Evolutionary conservation across 2,329 filamentous ascomycete genomes (phyloP).

Genomic region (Stachybotrys chartarum): DNA sequence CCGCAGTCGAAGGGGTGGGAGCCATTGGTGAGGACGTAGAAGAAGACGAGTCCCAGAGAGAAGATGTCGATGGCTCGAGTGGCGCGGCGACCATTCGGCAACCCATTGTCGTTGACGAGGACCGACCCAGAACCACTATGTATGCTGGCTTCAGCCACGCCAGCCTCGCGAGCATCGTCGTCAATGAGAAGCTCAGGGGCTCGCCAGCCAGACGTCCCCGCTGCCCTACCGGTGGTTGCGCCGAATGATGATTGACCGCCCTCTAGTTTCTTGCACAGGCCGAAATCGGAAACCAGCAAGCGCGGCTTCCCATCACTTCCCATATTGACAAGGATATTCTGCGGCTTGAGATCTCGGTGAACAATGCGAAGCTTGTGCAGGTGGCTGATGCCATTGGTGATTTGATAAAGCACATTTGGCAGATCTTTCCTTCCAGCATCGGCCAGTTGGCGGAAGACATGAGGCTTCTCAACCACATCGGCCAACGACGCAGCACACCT

Average conservation of each 20-base stretch:
- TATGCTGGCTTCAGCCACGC: slow-evolving; percentile 42
- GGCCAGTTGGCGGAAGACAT: slow-evolving; percentile 60
- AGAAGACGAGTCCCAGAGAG: slow-evolving; percentile 95
- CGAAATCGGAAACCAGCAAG: slow-evolving; percentile 96
- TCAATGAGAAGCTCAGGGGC: slow-evolving; percentile 87
- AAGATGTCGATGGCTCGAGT: slow-evolving; percentile 98
- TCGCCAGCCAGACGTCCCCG: slow-evolving; percentile 92
- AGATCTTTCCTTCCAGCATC: slow-evolving; percentile 67
- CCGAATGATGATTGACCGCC: slow-evolving; percentile 91
- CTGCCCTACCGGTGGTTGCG: slow-evolving; percentile 87
- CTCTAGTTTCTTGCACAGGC: slow-evolving; percentile 93
- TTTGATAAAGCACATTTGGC: slow-evolving; percentile 76
- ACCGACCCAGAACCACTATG: slow-evolving; percentile 56
- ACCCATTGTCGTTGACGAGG: slow-evolving; percentile 50
- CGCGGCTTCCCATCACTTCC: slow-evolving; percentile 64
- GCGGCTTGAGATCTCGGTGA: slow-evolving; percentile 93
- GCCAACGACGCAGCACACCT: slow-evolving; percentile 89
- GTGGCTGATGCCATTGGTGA: slow-evolving; percentile 82
- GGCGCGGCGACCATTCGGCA: slow-evolving; percentile 62
- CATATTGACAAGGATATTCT: slow-evolving; percentile 87
- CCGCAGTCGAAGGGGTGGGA: slow-evolving; percentile 91
- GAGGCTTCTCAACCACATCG: slow-evolving; percentile 76
- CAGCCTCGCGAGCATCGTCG: slow-evolving; percentile 54
- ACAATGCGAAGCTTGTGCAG: slow-evolving; percentile 90
- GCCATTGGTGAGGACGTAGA: slow-evolving; percentile 92